These are phyloP conservation scores for Yarrowia sp. DNA, from an alignment of 805 yeast genomes.

Conservation along the genomic window DNA sequence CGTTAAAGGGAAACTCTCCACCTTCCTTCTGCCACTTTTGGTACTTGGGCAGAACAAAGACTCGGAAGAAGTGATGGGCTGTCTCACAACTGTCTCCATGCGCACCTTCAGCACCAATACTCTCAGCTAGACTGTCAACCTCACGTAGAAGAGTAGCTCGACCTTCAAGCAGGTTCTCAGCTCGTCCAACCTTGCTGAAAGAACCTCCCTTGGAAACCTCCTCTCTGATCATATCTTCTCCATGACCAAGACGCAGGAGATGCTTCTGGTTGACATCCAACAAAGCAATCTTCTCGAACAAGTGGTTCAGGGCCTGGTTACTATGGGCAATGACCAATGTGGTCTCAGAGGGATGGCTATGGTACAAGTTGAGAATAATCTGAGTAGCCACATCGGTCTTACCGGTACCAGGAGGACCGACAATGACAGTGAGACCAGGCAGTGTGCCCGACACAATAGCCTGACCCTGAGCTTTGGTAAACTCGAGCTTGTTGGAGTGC, in stretches of 20 bases:
- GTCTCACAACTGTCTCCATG: conserved; percentile 53
- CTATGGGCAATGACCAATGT: conserved; percentile 49
- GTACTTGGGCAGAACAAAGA: conserved; percentile 43
- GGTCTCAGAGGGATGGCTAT: conserved; percentile 45
- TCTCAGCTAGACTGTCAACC: conserved; percentile 49
- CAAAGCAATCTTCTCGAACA: conserved; percentile 44
- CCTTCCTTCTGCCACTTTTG: conserved; percentile 26
- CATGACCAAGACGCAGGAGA: conserved; percentile 46
- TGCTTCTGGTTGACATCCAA: conserved; percentile 45
- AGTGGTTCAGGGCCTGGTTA: conserved; percentile 44
- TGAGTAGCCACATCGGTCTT: conserved; percentile 51
- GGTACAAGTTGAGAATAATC: conserved; percentile 44
- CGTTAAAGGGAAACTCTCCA: conserved; percentile 27
- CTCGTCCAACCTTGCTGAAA: conserved; percentile 34
- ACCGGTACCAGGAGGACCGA: conserved; percentile 85
- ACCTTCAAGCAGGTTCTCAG: conserved; percentile 41
- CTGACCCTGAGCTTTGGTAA: conserved; percentile 45
- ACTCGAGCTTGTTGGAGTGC: conserved; percentile 41
- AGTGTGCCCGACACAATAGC: conserved; percentile 46
- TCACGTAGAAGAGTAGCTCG: conserved; percentile 42
- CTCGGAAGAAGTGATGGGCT: conserved; percentile 49
- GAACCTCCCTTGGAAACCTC: conserved; percentile 33
- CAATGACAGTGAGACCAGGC: conserved; percentile 66
- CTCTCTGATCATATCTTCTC: conserved; percentile 41
- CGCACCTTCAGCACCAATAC: conserved; percentile 50